Percentiles rank a stretch among this genome's conserved stretches.
phyloP scores from a whole-genome alignment of 441 rosid genomes.

The Erodium chrysanthum region DNA sequence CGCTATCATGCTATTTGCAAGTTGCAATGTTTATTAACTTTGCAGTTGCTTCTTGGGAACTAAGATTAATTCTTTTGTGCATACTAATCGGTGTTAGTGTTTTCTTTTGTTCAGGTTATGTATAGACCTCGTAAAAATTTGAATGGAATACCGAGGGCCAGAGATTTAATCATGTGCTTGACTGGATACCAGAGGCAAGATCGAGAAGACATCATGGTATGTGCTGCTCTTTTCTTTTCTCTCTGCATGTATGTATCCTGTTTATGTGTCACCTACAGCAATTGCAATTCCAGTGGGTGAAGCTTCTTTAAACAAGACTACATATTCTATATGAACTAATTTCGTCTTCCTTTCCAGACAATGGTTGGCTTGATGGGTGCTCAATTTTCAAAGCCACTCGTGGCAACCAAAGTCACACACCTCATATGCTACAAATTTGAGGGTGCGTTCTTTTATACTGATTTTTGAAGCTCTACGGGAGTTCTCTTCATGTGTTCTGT shows the following conservation, averaged over 20 bases:
- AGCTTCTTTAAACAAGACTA: neutral
- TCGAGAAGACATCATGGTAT: conserved; percentile 87
- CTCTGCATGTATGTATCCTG: neutral
- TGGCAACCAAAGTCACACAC: conserved; percentile 81
- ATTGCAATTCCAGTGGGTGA: neutral
- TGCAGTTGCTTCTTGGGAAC: neutral
- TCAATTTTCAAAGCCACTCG: conserved; percentile 78
- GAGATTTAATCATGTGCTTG: conserved; percentile 52
- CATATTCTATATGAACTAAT: conserved; percentile 1
- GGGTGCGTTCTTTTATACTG: conserved; percentile 34
- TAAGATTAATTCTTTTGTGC: neutral
- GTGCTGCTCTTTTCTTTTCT: conserved; percentile 10
- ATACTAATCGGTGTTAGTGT: neutral
- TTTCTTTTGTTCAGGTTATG: conserved; percentile 37
- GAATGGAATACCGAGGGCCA: conserved; percentile 74
- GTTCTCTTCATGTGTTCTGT: neutral
- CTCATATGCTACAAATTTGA: conserved; percentile 91
- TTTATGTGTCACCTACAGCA: neutral
- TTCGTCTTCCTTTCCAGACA: conserved; percentile 37
- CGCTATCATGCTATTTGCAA: neutral
- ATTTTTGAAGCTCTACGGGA: neutral
- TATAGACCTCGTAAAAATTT: conserved; percentile 66
- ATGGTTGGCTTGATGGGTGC: conserved; percentile 95
- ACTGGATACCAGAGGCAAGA: conserved; percentile 89
- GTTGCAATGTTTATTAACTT: neutral